Evolutionary conservation across 345 rosid genomes (phyloP).

Genomic region (Salix caprea): DNA sequence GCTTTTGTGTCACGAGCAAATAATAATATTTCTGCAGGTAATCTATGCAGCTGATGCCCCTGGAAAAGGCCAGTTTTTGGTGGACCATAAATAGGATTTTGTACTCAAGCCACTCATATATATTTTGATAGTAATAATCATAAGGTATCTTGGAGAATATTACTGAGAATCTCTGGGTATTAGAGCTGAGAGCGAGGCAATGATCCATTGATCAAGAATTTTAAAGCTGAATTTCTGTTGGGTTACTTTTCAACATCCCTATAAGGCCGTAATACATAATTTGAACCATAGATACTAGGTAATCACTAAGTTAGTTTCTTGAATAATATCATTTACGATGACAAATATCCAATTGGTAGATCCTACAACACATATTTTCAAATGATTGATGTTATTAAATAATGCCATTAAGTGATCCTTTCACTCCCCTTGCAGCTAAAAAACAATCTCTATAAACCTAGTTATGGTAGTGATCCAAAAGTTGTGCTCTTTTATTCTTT

Average conservation of each 20-base stretch:
- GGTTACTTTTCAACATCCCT: background rate
- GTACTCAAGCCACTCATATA: background rate
- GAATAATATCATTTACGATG: too few species aligned
- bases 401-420: too few species aligned
- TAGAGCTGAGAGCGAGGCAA: background rate
- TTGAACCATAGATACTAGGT: background rate
- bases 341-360: too few species aligned
- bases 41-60: constrained; percentile 16
- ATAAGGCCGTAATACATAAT: background rate
- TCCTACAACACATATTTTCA: too few species aligned
- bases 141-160: background rate
- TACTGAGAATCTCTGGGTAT: background rate
- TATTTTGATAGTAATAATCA: background rate
- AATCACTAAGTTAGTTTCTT: too few species aligned
- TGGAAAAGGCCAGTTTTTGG: background rate
- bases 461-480: too few species aligned
- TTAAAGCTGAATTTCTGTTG: background rate
- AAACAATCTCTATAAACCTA: too few species aligned
- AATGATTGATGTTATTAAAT: too few species aligned
- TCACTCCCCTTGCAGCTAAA: too few species aligned
- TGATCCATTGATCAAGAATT: background rate
- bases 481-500: too few species aligned
- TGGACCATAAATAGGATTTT: constrained; percentile 1
- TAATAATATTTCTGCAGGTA: constrained; percentile 12
- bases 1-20: constrained; percentile 52